These are phyloP conservation scores for Cytospora leucostoma DNA, from an alignment of 2,329 filamentous ascomycete genomes.

Conservation along the genomic window DNA sequence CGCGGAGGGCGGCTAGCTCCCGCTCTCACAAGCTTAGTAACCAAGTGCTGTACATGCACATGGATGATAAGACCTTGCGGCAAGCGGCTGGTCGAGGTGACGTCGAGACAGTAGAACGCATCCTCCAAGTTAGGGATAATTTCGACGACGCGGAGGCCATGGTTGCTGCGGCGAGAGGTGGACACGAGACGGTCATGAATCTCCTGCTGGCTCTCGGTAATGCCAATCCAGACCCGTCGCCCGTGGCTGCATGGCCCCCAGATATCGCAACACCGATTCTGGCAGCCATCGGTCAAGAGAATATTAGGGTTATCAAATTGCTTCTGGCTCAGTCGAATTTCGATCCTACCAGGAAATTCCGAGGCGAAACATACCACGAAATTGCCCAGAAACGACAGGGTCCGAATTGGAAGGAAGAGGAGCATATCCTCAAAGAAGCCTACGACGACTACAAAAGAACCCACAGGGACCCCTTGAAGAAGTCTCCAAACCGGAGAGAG, in stretches of 20 bases:
- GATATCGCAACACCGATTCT: slow-evolving; percentile 91
- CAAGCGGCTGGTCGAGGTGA: slow-evolving; percentile 63
- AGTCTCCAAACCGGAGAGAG: slow-evolving; percentile 51
- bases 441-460: slow-evolving; percentile 65
- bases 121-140: slow-evolving; percentile 61
- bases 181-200: slow-evolving; percentile 84
- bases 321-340: slow-evolving; percentile 76
- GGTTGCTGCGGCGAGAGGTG: slow-evolving; percentile 87
- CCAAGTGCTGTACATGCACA: slow-evolving; percentile 62
- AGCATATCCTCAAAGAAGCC: slow-evolving; percentile 74
- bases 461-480: slow-evolving; percentile 52
- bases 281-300: slow-evolving; percentile 86
- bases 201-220: slow-evolving; percentile 70
- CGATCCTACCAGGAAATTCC: slow-evolving; percentile 76
- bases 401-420: slow-evolving; percentile 88
- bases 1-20: slow-evolving; percentile 56
- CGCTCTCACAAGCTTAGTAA: slow-evolving; percentile 67
- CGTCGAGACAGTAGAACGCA: slow-evolving; percentile 61
- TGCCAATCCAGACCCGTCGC: slow-evolving; percentile 67
- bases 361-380: slow-evolving; percentile 82
- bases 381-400: slow-evolving; percentile 81
- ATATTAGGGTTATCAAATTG: slow-evolving; percentile 80
- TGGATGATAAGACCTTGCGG: slow-evolving; percentile 62
- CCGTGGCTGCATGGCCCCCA: slow-evolving; percentile 51
- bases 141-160: slow-evolving; percentile 80